These are phyloP conservation scores for Skeletonema tropicum DNA, from an alignment of 108 stramenopile genomes.

Conservation along the genomic window DNA sequence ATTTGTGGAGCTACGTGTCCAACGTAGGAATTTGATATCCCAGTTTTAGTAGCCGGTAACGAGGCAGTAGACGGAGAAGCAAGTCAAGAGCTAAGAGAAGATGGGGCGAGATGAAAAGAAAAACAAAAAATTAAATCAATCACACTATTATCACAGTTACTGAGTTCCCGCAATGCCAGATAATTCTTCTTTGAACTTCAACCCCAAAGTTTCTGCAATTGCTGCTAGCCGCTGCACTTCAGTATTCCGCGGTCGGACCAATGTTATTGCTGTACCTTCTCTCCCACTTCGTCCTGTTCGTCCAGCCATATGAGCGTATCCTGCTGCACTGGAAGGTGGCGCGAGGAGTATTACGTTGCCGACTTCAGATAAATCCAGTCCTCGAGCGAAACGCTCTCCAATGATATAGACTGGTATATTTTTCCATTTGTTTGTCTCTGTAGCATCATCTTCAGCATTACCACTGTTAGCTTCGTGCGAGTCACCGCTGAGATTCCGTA, in stretches of 20 bases:
- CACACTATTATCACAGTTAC: neutral
- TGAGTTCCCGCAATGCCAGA: neutral
- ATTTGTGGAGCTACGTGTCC: neutral
- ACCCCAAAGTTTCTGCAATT: slow-evolving; percentile 58
- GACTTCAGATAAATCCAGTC: slow-evolving; percentile 67
- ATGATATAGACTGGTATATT: slow-evolving; percentile 59
- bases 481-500: slow-evolving; percentile 38
- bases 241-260: slow-evolving; percentile 43
- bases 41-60: neutral
- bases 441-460: neutral
- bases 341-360: slow-evolving; percentile 61
- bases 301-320: slow-evolving; percentile 76
- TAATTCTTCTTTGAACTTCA: slow-evolving; percentile 35
- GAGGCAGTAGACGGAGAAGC: neutral
- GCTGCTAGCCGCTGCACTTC: slow-evolving; percentile 51
- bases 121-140: neutral
- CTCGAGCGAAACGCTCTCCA: slow-evolving; percentile 72
- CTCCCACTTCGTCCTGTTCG: slow-evolving; percentile 65
- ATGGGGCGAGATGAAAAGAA: neutral
- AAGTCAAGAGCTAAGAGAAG: neutral
- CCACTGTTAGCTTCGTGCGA: neutral
- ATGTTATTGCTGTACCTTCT: slow-evolving; percentile 57
- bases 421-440: slow-evolving; percentile 32
- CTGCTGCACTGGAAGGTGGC: slow-evolving; percentile 69
- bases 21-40: neutral